Conservation (phyloP, 768 basidiomycete genomes). For the Hortiboletus flavorubellus region DNA sequence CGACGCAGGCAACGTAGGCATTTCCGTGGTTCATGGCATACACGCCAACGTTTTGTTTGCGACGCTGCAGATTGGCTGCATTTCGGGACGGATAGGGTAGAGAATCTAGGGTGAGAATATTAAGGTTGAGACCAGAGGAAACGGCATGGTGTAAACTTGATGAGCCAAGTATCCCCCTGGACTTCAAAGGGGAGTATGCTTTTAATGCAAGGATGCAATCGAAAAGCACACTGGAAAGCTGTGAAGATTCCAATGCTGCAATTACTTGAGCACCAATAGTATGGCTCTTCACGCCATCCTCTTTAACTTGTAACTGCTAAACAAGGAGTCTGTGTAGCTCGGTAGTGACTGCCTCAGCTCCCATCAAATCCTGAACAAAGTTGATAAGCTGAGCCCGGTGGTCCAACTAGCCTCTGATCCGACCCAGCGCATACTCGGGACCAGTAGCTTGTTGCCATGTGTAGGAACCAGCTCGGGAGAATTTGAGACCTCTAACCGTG, state of each 20-base stretch:
- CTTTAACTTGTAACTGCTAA: conserved; percentile 76
- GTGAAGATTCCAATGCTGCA: conserved; percentile 42
- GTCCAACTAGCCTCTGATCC: conserved; percentile 79
- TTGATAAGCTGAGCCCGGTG: conserved; percentile 64
- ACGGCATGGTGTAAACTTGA: conserved; percentile 95
- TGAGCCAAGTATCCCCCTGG: conserved; percentile 95
- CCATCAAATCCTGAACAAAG: conserved; percentile 64
- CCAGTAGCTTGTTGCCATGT: conserved; percentile 74
- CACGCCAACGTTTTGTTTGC: conserved; percentile 94
- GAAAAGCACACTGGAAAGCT: conserved; percentile 41
- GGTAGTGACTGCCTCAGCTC: conserved; percentile 41
- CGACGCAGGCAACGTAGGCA: conserved; percentile 93
- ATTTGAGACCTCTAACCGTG: conserved; percentile 82
- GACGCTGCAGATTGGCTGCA: conserved; percentile 61
- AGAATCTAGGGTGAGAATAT: conserved; percentile 93
- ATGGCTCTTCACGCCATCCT: conserved; percentile 62
- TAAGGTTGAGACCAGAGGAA: conserved; percentile 86
- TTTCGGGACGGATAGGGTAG: conserved; percentile 82
- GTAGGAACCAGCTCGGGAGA: conserved; percentile 68
- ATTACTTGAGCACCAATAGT: conserved; percentile 57
- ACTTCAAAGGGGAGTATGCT: conserved; percentile 61
- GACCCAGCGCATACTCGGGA: conserved; percentile 94
- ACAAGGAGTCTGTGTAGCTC: conserved; percentile 71
- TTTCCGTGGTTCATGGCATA: conserved; percentile 99
- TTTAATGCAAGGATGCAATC: conserved; percentile 57